Evolutionary conservation across 352 stramenopile species (phyloP).

Genomic region (Phytophthora foliorum): DNA sequence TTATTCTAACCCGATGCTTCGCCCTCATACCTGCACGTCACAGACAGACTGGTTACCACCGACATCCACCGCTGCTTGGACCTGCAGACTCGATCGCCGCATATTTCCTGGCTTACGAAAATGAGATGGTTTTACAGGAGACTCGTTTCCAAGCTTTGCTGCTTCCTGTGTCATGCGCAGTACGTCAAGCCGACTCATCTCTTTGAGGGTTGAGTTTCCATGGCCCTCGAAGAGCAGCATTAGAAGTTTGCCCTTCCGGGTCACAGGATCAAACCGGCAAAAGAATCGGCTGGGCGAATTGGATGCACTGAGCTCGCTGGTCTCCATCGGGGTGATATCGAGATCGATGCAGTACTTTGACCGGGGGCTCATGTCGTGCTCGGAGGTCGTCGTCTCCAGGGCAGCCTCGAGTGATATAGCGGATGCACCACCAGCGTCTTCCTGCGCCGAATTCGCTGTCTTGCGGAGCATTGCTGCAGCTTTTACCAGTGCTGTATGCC

Average conservation of each 20-base stretch:
- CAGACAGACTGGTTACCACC: slow-evolving; percentile 16
- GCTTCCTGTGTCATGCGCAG: slow-evolving; percentile 68
- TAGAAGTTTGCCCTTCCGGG: slow-evolving; percentile 37
- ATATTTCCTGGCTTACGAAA: slow-evolving; percentile 8
- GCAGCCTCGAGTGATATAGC: slow-evolving; percentile 12
- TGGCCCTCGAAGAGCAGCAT: slow-evolving; percentile 60
- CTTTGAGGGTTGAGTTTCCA: slow-evolving; percentile 53
- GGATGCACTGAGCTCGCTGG: slow-evolving; percentile 33
- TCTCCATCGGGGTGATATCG: slow-evolving; percentile 24
- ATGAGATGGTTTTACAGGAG: slow-evolving; percentile 8
- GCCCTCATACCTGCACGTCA: slow-evolving; percentile 44
- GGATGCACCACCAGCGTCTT: slow-evolving; percentile 5
- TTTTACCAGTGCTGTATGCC: neutral
- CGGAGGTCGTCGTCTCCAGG: slow-evolving; percentile 22
- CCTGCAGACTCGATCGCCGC: slow-evolving; percentile 4
- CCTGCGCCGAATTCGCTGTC: slow-evolving; percentile 9
- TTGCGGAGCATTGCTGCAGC: slow-evolving; percentile 24
- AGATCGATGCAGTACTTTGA: slow-evolving; percentile 37
- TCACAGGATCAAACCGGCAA: slow-evolving; percentile 48
- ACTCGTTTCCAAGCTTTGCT: slow-evolving; percentile 31
- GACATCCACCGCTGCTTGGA: slow-evolving; percentile 6
- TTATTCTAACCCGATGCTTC: slow-evolving; percentile 40
- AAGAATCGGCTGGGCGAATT: slow-evolving; percentile 41
- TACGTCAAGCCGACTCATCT: slow-evolving; percentile 63
- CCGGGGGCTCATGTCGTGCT: slow-evolving; percentile 31